A percentile compares a stretch with the other conserved stretches of the same genome.
Conservation (phyloP, 495 filamentous ascomycete genomes). For the Amphirosellinia nigrospora region DNA sequence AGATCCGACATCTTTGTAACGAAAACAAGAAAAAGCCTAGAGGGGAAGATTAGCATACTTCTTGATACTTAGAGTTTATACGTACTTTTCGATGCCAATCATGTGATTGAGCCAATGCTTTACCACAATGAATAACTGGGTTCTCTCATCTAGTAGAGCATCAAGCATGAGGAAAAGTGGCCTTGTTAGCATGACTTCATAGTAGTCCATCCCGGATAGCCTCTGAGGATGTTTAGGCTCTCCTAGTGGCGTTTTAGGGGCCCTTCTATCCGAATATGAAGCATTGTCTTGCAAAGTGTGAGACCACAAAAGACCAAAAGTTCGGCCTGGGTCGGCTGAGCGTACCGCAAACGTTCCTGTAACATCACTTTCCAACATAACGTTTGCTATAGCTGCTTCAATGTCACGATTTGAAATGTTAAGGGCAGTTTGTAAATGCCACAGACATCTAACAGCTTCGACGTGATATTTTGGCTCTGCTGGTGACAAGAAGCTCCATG, state of each 20-base stretch:
- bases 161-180: conserved; percentile 86
- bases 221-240: conserved; percentile 55
- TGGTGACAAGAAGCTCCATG: conserved; percentile 82
- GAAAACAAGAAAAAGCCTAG: conserved; percentile 62
- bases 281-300: conserved; percentile 72
- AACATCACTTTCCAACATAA: conserved; percentile 66
- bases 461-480: conserved; percentile 89
- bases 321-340: conserved; percentile 62
- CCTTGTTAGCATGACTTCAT: conserved; percentile 76
- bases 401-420: conserved; percentile 61
- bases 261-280: conserved; percentile 51
- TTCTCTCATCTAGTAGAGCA: conserved; percentile 72
- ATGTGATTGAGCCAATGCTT: conserved; percentile 84
- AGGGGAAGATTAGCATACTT: conserved; percentile 22
- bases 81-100: conserved; percentile 67
- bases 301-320: conserved; percentile 78
- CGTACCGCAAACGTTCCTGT: conserved; percentile 58
- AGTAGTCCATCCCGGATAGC: conserved; percentile 57
- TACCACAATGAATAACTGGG: conserved; percentile 75
- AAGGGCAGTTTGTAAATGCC: conserved; percentile 75
- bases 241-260: conserved; percentile 55
- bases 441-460: conserved; percentile 84
- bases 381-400: conserved; percentile 77
- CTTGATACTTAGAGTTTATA: conserved; percentile 14
- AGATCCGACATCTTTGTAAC: conserved; percentile 60